Evolutionary conservation across 2,329 filamentous ascomycete species (phyloP).

Genomic region (Teratosphaeria pseudoeucalypti): DNA sequence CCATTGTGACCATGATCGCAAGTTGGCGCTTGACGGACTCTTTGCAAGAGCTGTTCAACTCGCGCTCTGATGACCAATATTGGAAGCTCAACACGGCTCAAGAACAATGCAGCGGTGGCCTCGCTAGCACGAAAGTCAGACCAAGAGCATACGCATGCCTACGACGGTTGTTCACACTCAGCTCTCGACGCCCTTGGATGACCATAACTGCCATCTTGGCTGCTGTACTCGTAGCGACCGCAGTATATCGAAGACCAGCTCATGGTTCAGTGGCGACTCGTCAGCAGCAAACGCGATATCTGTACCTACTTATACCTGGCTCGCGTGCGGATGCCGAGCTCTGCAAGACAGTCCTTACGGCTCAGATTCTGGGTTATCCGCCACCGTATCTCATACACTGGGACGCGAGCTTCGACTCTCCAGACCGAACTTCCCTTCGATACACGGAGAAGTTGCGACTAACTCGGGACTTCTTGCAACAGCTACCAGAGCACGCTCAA

Average conservation of each 20-base stretch:
- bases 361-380: constrained; percentile 13
- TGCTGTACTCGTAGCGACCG: not conserved
- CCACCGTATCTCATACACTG: constrained; percentile 9
- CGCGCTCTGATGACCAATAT: not conserved
- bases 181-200: not conserved
- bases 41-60: not conserved
- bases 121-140: not conserved
- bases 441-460: not conserved
- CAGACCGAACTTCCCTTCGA: not conserved
- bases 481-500: not conserved
- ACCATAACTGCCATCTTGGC: not conserved
- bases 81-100: not conserved
- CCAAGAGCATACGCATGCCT: not conserved
- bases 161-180: not conserved
- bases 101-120: not conserved
- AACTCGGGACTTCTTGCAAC: not conserved
- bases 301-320: constrained; percentile 19
- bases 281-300: not conserved
- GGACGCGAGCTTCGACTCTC: constrained; percentile 1
- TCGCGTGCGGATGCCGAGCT: constrained; percentile 14
- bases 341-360: constrained; percentile 13
- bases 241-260: not conserved
- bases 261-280: not conserved
- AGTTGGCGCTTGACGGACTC: not conserved
- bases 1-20: not conserved